Evolutionary conservation across 169 alveolate genomes (phyloP), one percentile per base, ranked within the genome.

Genomic region (Theileria parva): DNA sequence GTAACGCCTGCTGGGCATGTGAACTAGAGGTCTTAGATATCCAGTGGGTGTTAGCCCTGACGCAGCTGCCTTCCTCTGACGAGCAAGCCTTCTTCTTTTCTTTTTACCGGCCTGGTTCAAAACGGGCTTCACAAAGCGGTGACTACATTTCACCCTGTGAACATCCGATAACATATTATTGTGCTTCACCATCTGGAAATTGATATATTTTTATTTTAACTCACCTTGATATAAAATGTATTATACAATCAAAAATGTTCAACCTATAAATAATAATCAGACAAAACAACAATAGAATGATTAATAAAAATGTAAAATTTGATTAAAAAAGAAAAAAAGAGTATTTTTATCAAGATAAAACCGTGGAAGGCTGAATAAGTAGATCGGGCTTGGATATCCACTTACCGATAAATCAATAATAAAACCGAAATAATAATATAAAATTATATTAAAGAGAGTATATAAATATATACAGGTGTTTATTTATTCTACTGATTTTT

Each of bases 141-240:
- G 96, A 98, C 99, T 97, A 94, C 98, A 97, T 91, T 98, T 98
- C 84, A 95, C 97, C 87, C 97, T 94, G 92, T 98, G 99, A 74
- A 92, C 98, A 94, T 97, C 97, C 34, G 99, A 99, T 70, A 97
- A 91, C 80, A 94, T 97, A 93, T 97, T 95, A 93, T 98, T 98
- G 95, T 97, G 99, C 86, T 96, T 93, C 94, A 98, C 89, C 87
- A 86, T 65, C 30, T 44, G 23, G n/a, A 27, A 32, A 19, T 17
- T 17, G n/a, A 34, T 9, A 39, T 23, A 12, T 28, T 3, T 23
- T 55, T n/a, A 6, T 25, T 37, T 30, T 30, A 2, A 19, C 17
- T 72, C 88, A 79, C 86, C 90, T 77, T 70, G 51, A 23, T 60
- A 78, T 78, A 75, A 65, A 71, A 71, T 72, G 59, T 73, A 74